phyloP scores from a whole-genome alignment of 73 alveolate species.

The Tetrahymena elliotti region DNA sequence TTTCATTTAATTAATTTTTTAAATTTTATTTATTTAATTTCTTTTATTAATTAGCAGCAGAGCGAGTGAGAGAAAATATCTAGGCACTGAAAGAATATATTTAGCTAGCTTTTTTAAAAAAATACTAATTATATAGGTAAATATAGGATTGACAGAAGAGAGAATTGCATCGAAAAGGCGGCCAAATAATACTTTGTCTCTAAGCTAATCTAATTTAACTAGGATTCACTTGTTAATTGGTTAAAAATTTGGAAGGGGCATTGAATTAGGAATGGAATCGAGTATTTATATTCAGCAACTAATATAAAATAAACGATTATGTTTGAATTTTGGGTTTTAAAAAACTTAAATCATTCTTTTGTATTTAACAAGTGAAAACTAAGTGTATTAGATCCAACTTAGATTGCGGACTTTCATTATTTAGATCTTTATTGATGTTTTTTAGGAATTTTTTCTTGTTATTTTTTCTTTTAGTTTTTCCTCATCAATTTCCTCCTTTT shows the following conservation, averaged over 20 bases:
- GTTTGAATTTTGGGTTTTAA: not conserved
- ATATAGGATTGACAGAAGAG: not conserved
- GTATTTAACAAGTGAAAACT: not conserved
- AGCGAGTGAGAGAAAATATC: slow-evolving; percentile 1
- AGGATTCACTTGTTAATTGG: not conserved
- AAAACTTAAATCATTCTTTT: not conserved
- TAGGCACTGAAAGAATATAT: not conserved
- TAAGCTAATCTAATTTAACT: not conserved
- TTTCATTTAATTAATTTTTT: not conserved
- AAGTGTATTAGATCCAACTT: not conserved
- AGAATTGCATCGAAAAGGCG: not conserved
- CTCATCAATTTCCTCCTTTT: not conserved
- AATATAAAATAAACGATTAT: not conserved
- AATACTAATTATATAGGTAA: not conserved
- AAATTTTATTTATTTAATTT: not conserved
- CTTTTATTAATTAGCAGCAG: not conserved
- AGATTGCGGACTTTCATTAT: not conserved
- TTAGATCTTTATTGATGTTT: not conserved
- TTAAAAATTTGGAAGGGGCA: not conserved
- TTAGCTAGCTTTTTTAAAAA: not conserved
- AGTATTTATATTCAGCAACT: not conserved
- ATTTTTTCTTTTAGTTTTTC: not conserved
- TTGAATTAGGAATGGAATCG: not conserved
- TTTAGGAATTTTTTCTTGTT: not conserved
- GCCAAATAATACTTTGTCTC: not conserved